These are phyloP conservation scores for Conticribra guillardii DNA, from an alignment of 108 stramenopile species.

Conservation along the genomic window DNA sequence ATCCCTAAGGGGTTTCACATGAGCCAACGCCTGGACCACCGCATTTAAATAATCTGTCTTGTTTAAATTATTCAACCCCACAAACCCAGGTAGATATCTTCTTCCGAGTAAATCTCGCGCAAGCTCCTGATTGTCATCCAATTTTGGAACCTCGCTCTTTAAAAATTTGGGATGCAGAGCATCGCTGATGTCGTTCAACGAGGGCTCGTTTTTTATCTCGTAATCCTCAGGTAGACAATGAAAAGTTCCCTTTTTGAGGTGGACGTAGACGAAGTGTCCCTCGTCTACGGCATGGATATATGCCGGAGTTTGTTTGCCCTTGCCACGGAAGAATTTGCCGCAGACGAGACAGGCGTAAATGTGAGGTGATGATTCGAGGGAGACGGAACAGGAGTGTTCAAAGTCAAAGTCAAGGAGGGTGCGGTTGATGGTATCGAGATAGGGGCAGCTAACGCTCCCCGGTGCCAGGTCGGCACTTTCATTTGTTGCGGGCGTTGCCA, in stretches of 20 bases:
- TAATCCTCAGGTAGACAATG: conserved; percentile 97
- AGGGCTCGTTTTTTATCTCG: conserved; percentile 86
- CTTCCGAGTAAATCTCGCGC: conserved; percentile 92
- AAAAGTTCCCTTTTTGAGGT: conserved; percentile 80
- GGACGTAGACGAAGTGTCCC: conserved; percentile 93
- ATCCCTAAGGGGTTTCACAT: conserved; percentile 92
- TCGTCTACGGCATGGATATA: conserved; percentile 93
- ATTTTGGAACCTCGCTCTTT: conserved; percentile 56
- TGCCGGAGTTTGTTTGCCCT: conserved; percentile 92
- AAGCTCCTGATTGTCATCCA: conserved; percentile 81
- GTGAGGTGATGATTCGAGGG: conserved; percentile 88
- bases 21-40: conserved; percentile 90
- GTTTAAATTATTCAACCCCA: conserved; percentile 94
- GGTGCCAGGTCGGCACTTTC: neutral
- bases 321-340: conserved; percentile 97
- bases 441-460: conserved; percentile 74
- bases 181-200: conserved; percentile 83
- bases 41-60: conserved; percentile 95
- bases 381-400: conserved; percentile 91
- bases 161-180: conserved; percentile 89
- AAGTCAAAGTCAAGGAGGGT: conserved; percentile 96
- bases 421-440: conserved; percentile 97
- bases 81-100: conserved; percentile 94
- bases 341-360: conserved; percentile 98
- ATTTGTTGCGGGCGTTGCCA: neutral